A percentile compares a stretch with the other conserved stretches of the same genome.
Evolutionary conservation across 306 rosid species (phyloP).

Genomic region (Pterocarpus santalinus): DNA sequence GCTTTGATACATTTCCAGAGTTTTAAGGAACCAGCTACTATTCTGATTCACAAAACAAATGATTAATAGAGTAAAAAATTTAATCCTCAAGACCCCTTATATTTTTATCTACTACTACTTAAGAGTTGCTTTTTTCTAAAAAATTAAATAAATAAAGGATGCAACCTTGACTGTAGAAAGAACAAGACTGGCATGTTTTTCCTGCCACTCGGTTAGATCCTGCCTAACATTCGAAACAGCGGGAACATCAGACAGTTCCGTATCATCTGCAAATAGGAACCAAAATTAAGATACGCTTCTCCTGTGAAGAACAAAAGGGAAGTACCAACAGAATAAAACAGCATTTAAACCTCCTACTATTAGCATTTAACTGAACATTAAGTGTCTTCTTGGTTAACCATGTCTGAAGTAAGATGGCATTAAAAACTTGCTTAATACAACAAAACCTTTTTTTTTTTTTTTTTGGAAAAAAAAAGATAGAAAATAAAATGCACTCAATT

Average conservation of each 20-base stretch:
- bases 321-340: constrained; percentile 3
- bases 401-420: not conserved
- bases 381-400: not conserved
- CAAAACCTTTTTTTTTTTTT: too few relatives aligned
- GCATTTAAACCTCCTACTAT: constrained; percentile 5
- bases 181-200: constrained; percentile 73
- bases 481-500: not conserved
- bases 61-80: not conserved
- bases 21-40: not conserved
- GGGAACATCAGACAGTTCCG: constrained; percentile 58
- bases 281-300: constrained; percentile 32
- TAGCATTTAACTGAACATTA: constrained; percentile 4
- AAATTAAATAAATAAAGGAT: not conserved
- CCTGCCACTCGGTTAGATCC: constrained; percentile 83
- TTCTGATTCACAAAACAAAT: constrained; percentile 11
- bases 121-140: not conserved
- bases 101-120: not conserved
- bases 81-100: not conserved
- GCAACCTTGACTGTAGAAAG: constrained; percentile 72
- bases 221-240: constrained; percentile 72
- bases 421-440: too few relatives aligned
- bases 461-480: not conserved
- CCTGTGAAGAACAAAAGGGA: constrained; percentile 3
- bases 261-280: constrained; percentile 64
- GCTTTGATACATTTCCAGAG: constrained; percentile 20